Base-by-base conservation (phyloP, 441 rosid genomes). In the Breynia disticha region DNA sequence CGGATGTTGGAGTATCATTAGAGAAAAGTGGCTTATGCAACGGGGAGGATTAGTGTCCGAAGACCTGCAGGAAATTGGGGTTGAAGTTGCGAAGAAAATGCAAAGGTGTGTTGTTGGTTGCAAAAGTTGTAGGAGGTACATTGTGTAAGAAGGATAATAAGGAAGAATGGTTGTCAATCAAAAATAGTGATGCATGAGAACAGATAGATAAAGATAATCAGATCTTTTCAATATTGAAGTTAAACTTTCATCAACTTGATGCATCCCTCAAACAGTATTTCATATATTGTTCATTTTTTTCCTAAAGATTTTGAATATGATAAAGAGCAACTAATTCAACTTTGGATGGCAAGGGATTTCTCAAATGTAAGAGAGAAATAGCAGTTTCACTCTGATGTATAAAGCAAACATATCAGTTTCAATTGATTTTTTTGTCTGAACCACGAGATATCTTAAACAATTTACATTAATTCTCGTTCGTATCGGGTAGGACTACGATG, bases 101-200 rank as follows among this genome's bases (percentile, higher is more conserved):
- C 16, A 19, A 11, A 41, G 72, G 78, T 1, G 22, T 69, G 3
- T 74, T 74, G 1, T n/a, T 73, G 3, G 62, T 46, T 24, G 58
- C 65, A 15, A 67, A 11, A 1, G 60, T 55, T 54, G 16, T 70
- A 11, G 70, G 70, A 13, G 65, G 61, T n/a, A 44, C 45, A 10
- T 32, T 70, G 57, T 6, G 48, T 20, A 21, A 7, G 0, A 22
- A 20, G 10, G 37, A 1, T 15, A 45, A 21, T 0, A 18, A 12
- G 21, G 7, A 10, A 16, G 24, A 32, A 15, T 70, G 70, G 78
- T 18, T 42, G 7, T 64, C 54, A 4, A 49, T 68, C 16, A 46
- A 14, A 20, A 13, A 64, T 14, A 39, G 19, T 2, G 15, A 6
- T 13, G 13, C 32, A n/a, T 41, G 54, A 64, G 22, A 32, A 17